Base-by-base conservation (phyloP, 306 rosid species). In the Styphnolobium japonicum region DNA sequence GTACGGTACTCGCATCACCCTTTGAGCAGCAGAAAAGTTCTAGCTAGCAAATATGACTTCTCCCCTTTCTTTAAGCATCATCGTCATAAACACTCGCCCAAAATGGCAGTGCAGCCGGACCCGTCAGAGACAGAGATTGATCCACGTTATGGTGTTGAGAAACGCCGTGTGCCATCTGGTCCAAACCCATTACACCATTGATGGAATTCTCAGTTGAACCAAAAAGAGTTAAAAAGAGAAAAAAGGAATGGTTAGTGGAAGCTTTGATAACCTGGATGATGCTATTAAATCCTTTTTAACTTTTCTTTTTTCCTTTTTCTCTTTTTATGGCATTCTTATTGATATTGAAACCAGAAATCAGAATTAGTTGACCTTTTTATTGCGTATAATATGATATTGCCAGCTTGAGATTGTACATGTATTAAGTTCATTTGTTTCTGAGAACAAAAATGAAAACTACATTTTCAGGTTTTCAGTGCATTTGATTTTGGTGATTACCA, bases 161-260 rank as follows among this genome's bases (percentile, higher is more conserved):
- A 89, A 70, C 90, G 92, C 16, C 86, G 82, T 8, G 96, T 91
- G 29, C 96, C 96, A 3, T 78, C 87, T 0, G 96, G 96, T 78
- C 96, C 96, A 7, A 89, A 91, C 72, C 93, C 92, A 31, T 84
- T 87, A 75, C 96, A 91, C 90, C 90, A 91, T 79, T 88, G 87
- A 84, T 82, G 29, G 53, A 69, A 23, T 65, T 65, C 78, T 57
- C 81, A 65, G 73, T 77, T 71, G 83, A 62, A 34, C 36, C 68
- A 62, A 34, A 62, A 10, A 5, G 36, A 9, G 18, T 40, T 18
- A 31, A 23, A 53, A 33, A 57, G 43, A 21, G 36, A 45, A 37
- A 65, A 72, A 33, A 76, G 29, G 58, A 71, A 69, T 62, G 81
- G 73, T 74, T 72, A 80, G 83, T 71, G 76, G 85, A 70, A 16